These are phyloP conservation scores for Oryza coarctata DNA, from an alignment of 176 grass and related monocot genomes.

Conservation along the genomic window DNA sequence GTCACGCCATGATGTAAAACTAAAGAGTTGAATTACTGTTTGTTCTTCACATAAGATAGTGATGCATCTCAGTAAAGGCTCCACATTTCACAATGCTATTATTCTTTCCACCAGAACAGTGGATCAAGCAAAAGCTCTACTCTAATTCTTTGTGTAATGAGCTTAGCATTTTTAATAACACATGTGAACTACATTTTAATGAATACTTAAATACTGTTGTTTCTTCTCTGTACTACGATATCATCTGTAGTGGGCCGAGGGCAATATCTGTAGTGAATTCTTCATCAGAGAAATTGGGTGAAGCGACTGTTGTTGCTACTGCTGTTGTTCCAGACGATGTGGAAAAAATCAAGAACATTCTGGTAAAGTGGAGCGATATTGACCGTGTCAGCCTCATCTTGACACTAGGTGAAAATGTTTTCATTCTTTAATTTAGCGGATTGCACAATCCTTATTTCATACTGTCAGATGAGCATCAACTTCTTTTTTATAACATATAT, in stretches of 20 bases:
- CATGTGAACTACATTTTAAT: neutral
- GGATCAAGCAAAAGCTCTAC: neutral
- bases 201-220: neutral
- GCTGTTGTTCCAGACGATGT: constrained; percentile 91
- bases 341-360: constrained; percentile 70
- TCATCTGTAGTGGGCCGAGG: constrained; percentile 71
- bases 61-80: constrained; percentile 31
- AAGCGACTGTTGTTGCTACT: constrained; percentile 69
- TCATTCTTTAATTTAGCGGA: constrained; percentile 12
- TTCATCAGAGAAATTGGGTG: constrained; percentile 82
- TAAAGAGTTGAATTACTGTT: constrained; percentile 38
- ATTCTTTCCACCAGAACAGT: neutral
- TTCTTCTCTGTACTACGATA: neutral
- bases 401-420: constrained; percentile 66
- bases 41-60: constrained; percentile 44
- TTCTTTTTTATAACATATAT: constrained; percentile 20
- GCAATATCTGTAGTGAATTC: constrained; percentile 82
- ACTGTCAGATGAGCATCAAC: neutral
- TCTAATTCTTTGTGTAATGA: neutral
- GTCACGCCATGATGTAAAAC: constrained; percentile 83
- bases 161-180: neutral
- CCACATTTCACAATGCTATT: constrained; percentile 33
- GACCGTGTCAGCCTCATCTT: constrained; percentile 76
- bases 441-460: constrained; percentile 1
- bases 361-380: constrained; percentile 67